Conservation (phyloP, 1,139 yeast species). For the Lodderomyces metapsilosis region DNA sequence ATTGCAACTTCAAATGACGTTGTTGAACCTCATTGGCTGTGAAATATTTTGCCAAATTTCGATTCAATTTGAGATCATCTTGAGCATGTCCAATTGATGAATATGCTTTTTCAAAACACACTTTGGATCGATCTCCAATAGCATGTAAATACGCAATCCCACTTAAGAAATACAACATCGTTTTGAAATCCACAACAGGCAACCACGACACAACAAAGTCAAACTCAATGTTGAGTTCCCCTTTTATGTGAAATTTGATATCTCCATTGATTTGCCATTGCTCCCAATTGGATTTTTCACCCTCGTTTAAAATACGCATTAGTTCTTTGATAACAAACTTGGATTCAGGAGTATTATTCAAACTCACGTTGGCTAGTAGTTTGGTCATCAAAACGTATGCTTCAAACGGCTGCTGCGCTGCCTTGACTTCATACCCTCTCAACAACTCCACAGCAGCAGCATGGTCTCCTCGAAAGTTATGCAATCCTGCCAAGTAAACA, state of each 20-base stretch:
- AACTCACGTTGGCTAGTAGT: slow-evolving; percentile 23
- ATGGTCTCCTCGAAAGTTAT: slow-evolving; percentile 31
- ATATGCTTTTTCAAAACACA: slow-evolving; percentile 35
- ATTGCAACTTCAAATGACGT: slow-evolving; percentile 22
- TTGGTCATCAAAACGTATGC: slow-evolving; percentile 28
- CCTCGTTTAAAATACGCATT: neutral
- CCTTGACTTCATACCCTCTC: slow-evolving; percentile 21
- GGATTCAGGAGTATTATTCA: slow-evolving; percentile 16
- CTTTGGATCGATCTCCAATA: slow-evolving; percentile 25
- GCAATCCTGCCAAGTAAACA: slow-evolving; percentile 14
- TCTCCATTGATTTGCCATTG: slow-evolving; percentile 4
- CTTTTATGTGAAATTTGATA: neutral
- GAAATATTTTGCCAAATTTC: neutral
- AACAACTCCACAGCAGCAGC: slow-evolving; percentile 1
- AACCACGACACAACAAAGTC: slow-evolving; percentile 34
- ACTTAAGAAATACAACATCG: slow-evolving; percentile 37
- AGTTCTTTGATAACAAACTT: neutral
- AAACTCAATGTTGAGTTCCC: slow-evolving; percentile 4
- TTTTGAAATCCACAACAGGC: slow-evolving; percentile 39
- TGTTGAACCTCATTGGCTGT: slow-evolving; percentile 5
- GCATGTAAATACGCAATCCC: slow-evolving; percentile 37
- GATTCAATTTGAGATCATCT: slow-evolving; percentile 16
- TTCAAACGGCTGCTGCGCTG: slow-evolving; percentile 11
- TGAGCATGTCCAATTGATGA: slow-evolving; percentile 19
- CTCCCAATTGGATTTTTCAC: slow-evolving; percentile 7